These are phyloP conservation scores for Oldenlandia corymbosa DNA, from an alignment of 257 asterid genomes.

Conservation along the genomic window DNA sequence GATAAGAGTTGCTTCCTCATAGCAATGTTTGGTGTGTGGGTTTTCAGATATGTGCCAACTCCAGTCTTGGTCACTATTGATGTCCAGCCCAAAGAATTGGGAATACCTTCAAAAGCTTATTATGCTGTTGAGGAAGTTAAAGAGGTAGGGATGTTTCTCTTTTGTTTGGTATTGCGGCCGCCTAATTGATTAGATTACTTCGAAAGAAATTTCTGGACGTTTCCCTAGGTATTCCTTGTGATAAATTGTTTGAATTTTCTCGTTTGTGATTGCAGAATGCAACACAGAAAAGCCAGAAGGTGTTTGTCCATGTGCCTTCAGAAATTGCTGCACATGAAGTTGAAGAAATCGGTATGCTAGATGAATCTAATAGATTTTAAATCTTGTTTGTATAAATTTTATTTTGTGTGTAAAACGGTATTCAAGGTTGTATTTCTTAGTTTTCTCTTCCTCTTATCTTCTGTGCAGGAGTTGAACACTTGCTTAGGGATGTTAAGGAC, in stretches of 20 bases:
- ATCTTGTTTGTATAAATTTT: neutral
- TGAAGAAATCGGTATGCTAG: constrained; percentile 77
- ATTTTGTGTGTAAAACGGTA: neutral
- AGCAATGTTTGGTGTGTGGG: constrained; percentile 5
- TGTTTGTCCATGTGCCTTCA: constrained; percentile 88
- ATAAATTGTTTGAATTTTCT: neutral
- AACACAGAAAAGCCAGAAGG: constrained; percentile 96
- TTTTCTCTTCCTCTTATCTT: neutral
- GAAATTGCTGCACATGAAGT: constrained; percentile 99
- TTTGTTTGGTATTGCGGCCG: neutral
- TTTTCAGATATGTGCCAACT: constrained; percentile 77
- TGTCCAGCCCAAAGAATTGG: constrained; percentile 85
- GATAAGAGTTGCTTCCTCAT: too few relatives aligned
- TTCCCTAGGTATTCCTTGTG: neutral
- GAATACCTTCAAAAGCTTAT: constrained; percentile 94
- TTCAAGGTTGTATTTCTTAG: neutral
- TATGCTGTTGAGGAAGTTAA: constrained; percentile 96
- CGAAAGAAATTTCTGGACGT: neutral
- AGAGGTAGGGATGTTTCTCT: constrained; percentile 42
- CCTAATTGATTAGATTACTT: neutral
- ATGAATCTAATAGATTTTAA: neutral
- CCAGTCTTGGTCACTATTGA: constrained; percentile 90
- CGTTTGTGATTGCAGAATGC: constrained; percentile 55
- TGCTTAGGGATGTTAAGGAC: constrained; percentile 91
- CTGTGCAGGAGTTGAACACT: constrained; percentile 85